Evolutionary conservation across 768 basidiomycete species (phyloP), one percentile per base, ranked within the genome.

Genomic region (Punctularia strigosozonata): DNA sequence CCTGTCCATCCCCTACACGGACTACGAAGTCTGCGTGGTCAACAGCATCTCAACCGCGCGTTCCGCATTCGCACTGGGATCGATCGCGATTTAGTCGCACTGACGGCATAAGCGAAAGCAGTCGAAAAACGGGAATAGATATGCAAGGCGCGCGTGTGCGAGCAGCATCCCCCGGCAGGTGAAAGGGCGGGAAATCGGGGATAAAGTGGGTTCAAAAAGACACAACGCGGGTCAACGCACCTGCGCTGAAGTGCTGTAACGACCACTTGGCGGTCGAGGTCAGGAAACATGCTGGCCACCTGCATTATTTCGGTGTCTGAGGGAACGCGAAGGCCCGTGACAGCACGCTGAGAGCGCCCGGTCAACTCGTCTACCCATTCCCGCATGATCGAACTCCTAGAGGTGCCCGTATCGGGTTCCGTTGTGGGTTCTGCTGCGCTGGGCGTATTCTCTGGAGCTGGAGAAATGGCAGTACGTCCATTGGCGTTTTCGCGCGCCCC

Each of bases 351-450:
- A 21, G 66, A 55, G 40, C 77, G 59, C 4, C 85, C 83, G 2
- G 83, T 84, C 47, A 89, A 57, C 46, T 84, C 83, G 42, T 84
- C 68, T 20, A 87, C 79, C 83, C 82, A 85, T 52, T 83, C 80
- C 37, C 78, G 69, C 54, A 87, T 65, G 18, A 84, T 77, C 12
- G 75, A 76, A 20, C 10, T 32, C 1, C 20, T 36, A 12, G 20
- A 4, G 35, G 47, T 44, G 13, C 38, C 41, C 19, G 32, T 35
- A 28, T 8, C 15, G 10, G 26, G 26, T 28, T 28, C 26, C 15
- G 26, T 36, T 23, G 28, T 25, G 4, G 31, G 25, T 18, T 15
- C 33, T 15, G 43, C 38, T 41, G 10, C 37, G 17, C 37, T 23
- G n/a, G 20, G 3, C 15, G 31, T 33, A 20, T 36, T n/a, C 4